A percentile compares a stretch with the other conserved stretches of the same genome.
These are phyloP conservation scores for Puccinia polysora DNA, from an alignment of 1,284 basidiomycete genomes.

Conservation along the genomic window DNA sequence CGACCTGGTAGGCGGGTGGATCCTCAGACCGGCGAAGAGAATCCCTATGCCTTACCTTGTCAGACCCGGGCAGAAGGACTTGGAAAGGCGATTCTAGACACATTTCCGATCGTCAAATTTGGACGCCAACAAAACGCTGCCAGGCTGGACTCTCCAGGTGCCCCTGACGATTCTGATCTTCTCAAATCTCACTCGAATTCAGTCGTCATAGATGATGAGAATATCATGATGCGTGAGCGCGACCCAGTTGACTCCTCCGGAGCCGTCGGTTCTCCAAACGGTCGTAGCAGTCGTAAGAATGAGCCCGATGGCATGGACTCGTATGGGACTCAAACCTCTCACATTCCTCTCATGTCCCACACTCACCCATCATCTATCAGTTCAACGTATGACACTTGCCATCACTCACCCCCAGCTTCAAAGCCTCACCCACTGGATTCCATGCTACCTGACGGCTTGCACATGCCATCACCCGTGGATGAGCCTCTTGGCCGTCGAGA, in stretches of 20 bases:
- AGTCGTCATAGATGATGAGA: constrained; percentile 6
- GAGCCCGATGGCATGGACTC: background rate
- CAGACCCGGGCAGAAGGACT: constrained; percentile 74
- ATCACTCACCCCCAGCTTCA: background rate
- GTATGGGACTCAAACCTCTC: background rate
- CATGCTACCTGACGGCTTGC: too few species aligned
- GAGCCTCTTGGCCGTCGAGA: too few species aligned
- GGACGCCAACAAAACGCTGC: constrained; percentile 52
- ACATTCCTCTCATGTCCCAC: constrained; percentile 5
- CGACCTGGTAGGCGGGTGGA: constrained; percentile 53
- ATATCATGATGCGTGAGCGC: constrained; percentile 2
- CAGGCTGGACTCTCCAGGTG: constrained; percentile 23
- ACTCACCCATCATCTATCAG: background rate
- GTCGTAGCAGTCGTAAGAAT: background rate
- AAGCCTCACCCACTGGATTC: too few species aligned
- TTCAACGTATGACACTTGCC: background rate
- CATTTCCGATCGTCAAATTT: constrained; percentile 87
- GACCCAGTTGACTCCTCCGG: background rate
- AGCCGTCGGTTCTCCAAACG: background rate
- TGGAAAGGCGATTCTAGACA: constrained; percentile 82
- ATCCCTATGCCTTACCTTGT: constrained; percentile 51
- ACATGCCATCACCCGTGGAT: too few species aligned
- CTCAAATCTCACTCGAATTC: background rate
- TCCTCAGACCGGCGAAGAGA: constrained; percentile 51
- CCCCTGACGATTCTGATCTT: background rate